Evolutionary conservation across 2,329 filamentous ascomycete genomes (phyloP).

Genomic region (Raffaelea ambrosiae): DNA sequence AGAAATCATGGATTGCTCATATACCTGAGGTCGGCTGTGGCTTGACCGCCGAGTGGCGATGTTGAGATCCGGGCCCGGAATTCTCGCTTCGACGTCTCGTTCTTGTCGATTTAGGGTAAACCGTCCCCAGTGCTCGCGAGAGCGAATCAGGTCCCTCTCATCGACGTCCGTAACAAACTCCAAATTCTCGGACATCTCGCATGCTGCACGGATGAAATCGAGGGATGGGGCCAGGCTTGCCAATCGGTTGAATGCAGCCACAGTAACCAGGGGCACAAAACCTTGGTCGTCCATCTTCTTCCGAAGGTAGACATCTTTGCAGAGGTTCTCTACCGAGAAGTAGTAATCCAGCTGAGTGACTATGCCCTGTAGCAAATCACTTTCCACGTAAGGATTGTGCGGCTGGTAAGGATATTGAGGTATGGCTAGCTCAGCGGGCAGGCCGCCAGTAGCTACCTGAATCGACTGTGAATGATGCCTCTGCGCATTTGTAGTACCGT

Average conservation of each 20-base stretch:
- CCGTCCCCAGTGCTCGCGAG: conserved; percentile 65
- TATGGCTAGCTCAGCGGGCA: conserved; percentile 9
- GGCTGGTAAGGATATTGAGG: conserved; percentile 3
- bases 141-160: conserved; percentile 68
- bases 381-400: conserved; percentile 7
- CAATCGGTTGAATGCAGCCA: conserved; percentile 82
- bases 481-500: conserved; percentile 7
- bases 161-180: conserved; percentile 71
- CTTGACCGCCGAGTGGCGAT: conserved; percentile 19
- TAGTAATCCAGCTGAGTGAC: conserved; percentile 72
- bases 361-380: conserved; percentile 28
- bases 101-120: conserved; percentile 68
- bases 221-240: conserved; percentile 63
- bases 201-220: conserved; percentile 66
- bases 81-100: conserved; percentile 65
- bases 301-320: conserved; percentile 84
- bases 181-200: conserved; percentile 61
- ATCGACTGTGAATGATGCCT: conserved; percentile 19
- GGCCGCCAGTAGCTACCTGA: conserved; percentile 6
- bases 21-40: conserved; percentile 15
- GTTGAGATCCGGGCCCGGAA: conserved; percentile 47
- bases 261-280: conserved; percentile 72
- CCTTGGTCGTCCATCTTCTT: conserved; percentile 93
- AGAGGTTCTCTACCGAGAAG: conserved; percentile 90
- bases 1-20: conserved; percentile 18